phyloP scores from a whole-genome alignment of 129 eudicot genomes.

The Smallanthus sonchifolius region DNA sequence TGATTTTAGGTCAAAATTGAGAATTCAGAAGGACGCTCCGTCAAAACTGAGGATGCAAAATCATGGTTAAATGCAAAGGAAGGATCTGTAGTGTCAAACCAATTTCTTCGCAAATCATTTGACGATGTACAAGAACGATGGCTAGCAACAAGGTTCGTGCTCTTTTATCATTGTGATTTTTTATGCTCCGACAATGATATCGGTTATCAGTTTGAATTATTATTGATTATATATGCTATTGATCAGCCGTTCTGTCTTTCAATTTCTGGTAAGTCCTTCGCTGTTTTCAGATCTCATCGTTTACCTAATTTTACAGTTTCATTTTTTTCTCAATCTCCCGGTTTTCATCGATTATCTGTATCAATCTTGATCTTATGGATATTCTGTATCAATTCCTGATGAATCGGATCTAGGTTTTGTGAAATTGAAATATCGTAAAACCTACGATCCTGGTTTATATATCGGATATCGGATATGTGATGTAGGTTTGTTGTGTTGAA shows the following conservation, averaged over 20 bases:
- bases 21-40: too few species aligned
- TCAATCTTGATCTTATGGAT: slow-evolving; percentile 29
- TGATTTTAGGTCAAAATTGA: too few species aligned
- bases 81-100: too few species aligned
- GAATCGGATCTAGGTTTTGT: slow-evolving; percentile 31
- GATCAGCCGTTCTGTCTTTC: slow-evolving; percentile 2
- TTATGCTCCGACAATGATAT: too few species aligned
- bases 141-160: too few species aligned
- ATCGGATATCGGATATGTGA: not conserved
- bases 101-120: too few species aligned
- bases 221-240: too few species aligned
- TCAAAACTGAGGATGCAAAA: too few species aligned
- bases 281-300: slow-evolving; percentile 3
- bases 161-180: too few species aligned
- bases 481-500: slow-evolving; percentile 1
- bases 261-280: slow-evolving; percentile 23
- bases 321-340: not conserved
- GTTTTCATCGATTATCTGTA: slow-evolving; percentile 20
- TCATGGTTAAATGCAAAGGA: too few species aligned
- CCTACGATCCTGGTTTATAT: not conserved
- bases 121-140: too few species aligned
- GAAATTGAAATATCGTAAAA: not conserved
- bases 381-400: not conserved
- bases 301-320: not conserved
- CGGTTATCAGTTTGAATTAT: too few species aligned